Percentiles rank a stretch among this genome's conserved stretches.
phyloP scores from a whole-genome alignment of 345 rosid genomes.

The Arabis alpina region DNA sequence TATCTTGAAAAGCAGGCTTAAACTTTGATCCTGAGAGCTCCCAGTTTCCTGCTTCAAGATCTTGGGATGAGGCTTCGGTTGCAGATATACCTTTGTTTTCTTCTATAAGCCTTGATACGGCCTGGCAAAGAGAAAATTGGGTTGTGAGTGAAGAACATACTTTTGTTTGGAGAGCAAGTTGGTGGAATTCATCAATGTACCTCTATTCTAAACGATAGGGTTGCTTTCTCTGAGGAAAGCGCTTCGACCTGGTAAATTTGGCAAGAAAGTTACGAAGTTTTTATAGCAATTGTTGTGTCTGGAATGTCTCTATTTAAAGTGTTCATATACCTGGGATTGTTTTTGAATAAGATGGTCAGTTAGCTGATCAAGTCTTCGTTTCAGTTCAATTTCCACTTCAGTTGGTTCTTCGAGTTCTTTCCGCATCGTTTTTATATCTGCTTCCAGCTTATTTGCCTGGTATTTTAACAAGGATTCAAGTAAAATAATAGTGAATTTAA shows the following conservation, averaged over 20 bases:
- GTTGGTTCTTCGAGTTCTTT: constrained; percentile 90
- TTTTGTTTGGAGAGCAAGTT: constrained; percentile 3
- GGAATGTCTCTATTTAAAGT: constrained; percentile 1
- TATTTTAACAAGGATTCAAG: constrained; percentile 16
- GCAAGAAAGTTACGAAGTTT: constrained; percentile 16
- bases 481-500: background rate
- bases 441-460: constrained; percentile 71
- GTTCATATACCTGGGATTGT: constrained; percentile 80
- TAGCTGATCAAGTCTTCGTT: constrained; percentile 83
- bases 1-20: constrained; percentile 62
- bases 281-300: background rate
- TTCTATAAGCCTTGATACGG: constrained; percentile 75
- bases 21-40: constrained; percentile 54
- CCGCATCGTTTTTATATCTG: constrained; percentile 63
- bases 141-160: constrained; percentile 10
- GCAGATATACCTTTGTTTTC: constrained; percentile 55
- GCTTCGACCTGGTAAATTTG: constrained; percentile 71
- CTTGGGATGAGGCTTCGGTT: constrained; percentile 49
- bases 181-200: constrained; percentile 45
- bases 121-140: constrained; percentile 47
- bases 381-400: constrained; percentile 85
- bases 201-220: constrained; percentile 82
- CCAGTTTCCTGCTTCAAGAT: constrained; percentile 75
- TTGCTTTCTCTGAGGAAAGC: constrained; percentile 93
- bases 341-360: constrained; percentile 98